Base-by-base conservation (phyloP, 805 yeast species). In the Candida ortonii region DNA sequence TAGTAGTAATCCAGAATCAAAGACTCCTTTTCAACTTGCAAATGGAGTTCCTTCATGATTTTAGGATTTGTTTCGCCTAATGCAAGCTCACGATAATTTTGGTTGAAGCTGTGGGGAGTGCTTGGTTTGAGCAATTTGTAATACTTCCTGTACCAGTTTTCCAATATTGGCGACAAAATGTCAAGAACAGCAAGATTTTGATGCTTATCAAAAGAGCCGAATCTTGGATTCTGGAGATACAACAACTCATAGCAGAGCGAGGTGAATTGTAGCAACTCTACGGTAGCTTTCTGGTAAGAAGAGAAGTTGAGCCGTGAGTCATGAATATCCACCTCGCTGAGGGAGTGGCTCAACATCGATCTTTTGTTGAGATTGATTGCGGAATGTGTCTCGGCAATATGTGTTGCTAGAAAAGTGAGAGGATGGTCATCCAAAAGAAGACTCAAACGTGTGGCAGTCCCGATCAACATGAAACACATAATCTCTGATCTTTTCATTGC, bases 401-500 rank as follows among this genome's bases (percentile, higher is more conserved):
- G 95, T 0, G 95, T 77, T 0, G 95, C 95, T 36, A 88, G 63
- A 51, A 83, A 84, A 5, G 88, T 76, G 47, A 81, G 73, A 7
- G 88, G 70, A 39, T 84, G 77, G 13, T 76, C 73, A 27, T 84
- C 85, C 65, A 86, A 75, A 48, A 87, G 73, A 54, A 86, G 95
- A 3, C 95, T 93, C 25, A 89, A 62, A 37, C 97, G 67, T 2
- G 86, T 82, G 0, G 94, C 89, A 2, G 85, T 78, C 2, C 97
- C 96, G 30, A 86, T 79, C 41, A 87, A 71, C 93, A 88, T 84
- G 90, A 95, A 89, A 0, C 95, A 83, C 88, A 87, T 84, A 24
- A 95, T 70, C 55, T 86, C 89, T 43, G 89, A 80, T 50, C 96
- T 67, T 47, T 94, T 69, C 75, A 88, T 78, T 1, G 95, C 94